Evolutionary conservation across 73 alveolate genomes (phyloP).

Genomic region (Paramecium pentaurelia): DNA sequence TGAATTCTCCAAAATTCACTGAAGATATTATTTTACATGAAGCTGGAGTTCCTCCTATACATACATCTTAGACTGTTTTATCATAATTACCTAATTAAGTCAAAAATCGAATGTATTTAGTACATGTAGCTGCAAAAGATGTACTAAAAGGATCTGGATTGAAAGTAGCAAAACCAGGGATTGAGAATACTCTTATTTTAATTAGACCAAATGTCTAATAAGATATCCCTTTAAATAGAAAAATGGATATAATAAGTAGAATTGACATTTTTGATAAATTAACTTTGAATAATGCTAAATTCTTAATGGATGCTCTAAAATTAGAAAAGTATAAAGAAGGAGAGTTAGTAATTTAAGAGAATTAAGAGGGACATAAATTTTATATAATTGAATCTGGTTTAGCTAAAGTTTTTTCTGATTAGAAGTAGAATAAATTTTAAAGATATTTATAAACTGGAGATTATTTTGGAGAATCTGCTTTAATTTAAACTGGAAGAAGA

Average conservation of each 20-base stretch:
- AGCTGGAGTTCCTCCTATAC: conserved; percentile 66
- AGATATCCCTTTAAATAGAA: conserved; percentile 24
- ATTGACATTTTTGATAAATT: conserved; percentile 55
- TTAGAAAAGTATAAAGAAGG: conserved; percentile 50
- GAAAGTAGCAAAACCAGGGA: conserved; percentile 56
- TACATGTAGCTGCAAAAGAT: conserved; percentile 61
- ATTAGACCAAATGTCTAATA: not conserved
- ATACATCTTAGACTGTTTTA: conserved; percentile 54
- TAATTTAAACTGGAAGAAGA: not conserved
- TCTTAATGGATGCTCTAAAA: conserved; percentile 39
- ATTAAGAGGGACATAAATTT: conserved; percentile 54
- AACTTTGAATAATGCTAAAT: conserved; percentile 43
- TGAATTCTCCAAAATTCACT: conserved; percentile 32
- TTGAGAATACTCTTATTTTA: conserved; percentile 51
- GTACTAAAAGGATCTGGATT: conserved; percentile 52
- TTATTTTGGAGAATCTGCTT: conserved; percentile 61
- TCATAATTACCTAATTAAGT: conserved; percentile 50
- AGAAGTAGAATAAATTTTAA: conserved; percentile 41
- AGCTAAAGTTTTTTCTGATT: conserved; percentile 54
- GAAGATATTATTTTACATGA: conserved; percentile 59
- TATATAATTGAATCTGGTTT: conserved; percentile 63
- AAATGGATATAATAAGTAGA: conserved; percentile 38
- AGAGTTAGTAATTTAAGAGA: conserved; percentile 51
- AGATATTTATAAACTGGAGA: conserved; percentile 56
- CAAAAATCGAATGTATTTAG: conserved; percentile 48